phyloP scores from a whole-genome alignment of 176 grass and related monocot species.

The Secale cereale region DNA sequence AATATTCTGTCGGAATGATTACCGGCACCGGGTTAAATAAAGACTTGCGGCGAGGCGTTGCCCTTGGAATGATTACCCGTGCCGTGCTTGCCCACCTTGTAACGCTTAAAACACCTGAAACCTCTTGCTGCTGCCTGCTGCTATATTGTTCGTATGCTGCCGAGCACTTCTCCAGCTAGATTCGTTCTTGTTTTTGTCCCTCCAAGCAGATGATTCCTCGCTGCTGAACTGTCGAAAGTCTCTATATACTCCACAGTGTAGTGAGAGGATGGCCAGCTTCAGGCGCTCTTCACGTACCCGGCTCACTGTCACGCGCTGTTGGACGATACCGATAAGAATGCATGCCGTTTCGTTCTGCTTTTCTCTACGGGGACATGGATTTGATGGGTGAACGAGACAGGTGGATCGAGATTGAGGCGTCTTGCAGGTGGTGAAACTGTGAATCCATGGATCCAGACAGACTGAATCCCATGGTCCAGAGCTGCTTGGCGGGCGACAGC shows the following conservation, averaged over 20 bases:
- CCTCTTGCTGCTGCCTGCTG: neutral
- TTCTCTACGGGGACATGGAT: neutral
- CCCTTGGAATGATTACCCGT: too few species aligned
- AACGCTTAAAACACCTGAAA: neutral
- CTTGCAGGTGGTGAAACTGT: neutral
- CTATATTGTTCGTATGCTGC: too few species aligned
- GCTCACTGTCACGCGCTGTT: neutral
- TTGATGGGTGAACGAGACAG: neutral
- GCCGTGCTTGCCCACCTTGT: neutral
- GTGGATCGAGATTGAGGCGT: neutral
- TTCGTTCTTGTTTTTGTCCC: too few species aligned
- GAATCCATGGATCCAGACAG: neutral
- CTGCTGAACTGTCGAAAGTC: too few species aligned
- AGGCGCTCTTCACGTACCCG: neutral
- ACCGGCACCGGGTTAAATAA: conserved; percentile 37
- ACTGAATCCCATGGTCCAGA: neutral
- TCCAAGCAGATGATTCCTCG: too few species aligned
- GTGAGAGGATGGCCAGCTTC: neutral
- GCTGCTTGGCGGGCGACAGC: neutral
- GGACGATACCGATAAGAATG: conserved; percentile 11
- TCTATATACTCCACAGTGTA: neutral
- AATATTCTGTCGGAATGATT: conserved; percentile 40
- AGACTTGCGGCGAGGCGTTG: neutral
- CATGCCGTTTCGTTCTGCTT: neutral
- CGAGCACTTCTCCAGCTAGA: too few species aligned